Conservation (phyloP, 108 stramenopile species). For the Chaetoceros tenuissimus region DNA sequence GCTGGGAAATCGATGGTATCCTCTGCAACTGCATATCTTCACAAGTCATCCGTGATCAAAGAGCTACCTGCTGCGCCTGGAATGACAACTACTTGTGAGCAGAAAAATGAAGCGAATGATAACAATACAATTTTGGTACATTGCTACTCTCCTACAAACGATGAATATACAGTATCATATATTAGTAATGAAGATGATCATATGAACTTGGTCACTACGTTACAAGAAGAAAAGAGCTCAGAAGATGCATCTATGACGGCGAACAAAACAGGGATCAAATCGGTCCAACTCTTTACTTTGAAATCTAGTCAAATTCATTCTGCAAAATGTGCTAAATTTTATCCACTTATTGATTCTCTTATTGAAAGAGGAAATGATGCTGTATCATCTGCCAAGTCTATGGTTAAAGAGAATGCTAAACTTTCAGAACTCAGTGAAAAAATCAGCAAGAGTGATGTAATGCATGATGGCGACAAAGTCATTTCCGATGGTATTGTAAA, state of each 20-base stretch:
- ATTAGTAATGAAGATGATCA: conserved; percentile 17
- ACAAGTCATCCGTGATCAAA: conserved; percentile 17
- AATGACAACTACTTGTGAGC: conserved; percentile 31
- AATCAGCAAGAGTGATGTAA: not conserved
- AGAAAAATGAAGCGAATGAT: conserved; percentile 1
- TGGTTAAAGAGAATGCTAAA: conserved; percentile 18
- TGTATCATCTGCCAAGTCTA: conserved; percentile 17
- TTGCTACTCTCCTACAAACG: conserved; percentile 9
- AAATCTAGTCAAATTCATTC: conserved; percentile 17
- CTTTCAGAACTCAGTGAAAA: conserved; percentile 11
- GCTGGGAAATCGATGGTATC: conserved; percentile 70
- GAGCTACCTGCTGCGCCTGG: conserved; percentile 59
- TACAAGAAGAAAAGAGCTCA: not conserved
- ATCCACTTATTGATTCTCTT: conserved; percentile 57
- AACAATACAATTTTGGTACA: conserved; percentile 24
- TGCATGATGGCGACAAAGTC: conserved; percentile 2
- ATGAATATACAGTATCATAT: conserved; percentile 17
- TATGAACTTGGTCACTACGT: conserved; percentile 9
- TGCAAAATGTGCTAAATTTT: conserved; percentile 62
- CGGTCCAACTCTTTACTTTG: not conserved
- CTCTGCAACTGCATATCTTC: conserved; percentile 33
- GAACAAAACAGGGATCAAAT: not conserved
- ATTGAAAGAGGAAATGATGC: conserved; percentile 46
- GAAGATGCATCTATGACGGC: not conserved
- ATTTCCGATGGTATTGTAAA: conserved; percentile 3